A percentile compares a stretch with the other conserved stretches of the same genome.
These are phyloP conservation scores for Ascochyta pisi DNA, from an alignment of 2,329 filamentous ascomycete genomes.

Conservation along the genomic window DNA sequence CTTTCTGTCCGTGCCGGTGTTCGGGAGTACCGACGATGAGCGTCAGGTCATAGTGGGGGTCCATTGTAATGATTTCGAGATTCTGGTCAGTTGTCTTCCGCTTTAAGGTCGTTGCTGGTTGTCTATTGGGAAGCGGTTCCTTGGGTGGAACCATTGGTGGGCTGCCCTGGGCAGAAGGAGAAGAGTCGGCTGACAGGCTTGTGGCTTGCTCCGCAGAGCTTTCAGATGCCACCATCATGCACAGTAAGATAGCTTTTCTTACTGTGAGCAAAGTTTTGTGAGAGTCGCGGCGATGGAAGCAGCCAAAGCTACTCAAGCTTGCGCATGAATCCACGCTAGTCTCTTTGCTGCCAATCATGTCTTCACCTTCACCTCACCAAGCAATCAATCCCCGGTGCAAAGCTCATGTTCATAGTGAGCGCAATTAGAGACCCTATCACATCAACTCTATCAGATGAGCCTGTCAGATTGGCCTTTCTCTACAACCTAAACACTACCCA, in stretches of 20 bases:
- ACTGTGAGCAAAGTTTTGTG: neutral
- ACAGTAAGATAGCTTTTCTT: too few relatives aligned
- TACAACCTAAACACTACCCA: too few relatives aligned
- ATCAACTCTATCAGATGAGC: too few relatives aligned
- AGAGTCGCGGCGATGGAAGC: neutral
- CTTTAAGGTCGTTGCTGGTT: neutral
- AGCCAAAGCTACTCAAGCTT: neutral
- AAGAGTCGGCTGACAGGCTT: neutral
- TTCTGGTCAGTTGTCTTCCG: neutral
- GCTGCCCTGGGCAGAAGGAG: neutral
- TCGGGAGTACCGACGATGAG: conserved; percentile 15
- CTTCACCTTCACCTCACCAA: neutral
- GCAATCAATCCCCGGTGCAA: neutral
- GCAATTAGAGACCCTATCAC: too few relatives aligned
- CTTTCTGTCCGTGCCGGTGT: neutral
- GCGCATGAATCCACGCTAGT: neutral
- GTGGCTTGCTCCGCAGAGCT: neutral
- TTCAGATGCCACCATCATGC: neutral
- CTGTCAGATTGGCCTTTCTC: too few relatives aligned
- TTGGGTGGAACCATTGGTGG: neutral
- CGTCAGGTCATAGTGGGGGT: conserved; percentile 14
- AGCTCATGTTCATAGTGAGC: too few relatives aligned
- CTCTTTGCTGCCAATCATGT: neutral
- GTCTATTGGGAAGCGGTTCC: neutral
- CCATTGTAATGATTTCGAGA: conserved; percentile 1